A percentile compares a stretch with the other conserved stretches of the same genome.
These are phyloP conservation scores for Suhomyces coccinellae DNA, from an alignment of 1,139 yeast species.

Conservation along the genomic window DNA sequence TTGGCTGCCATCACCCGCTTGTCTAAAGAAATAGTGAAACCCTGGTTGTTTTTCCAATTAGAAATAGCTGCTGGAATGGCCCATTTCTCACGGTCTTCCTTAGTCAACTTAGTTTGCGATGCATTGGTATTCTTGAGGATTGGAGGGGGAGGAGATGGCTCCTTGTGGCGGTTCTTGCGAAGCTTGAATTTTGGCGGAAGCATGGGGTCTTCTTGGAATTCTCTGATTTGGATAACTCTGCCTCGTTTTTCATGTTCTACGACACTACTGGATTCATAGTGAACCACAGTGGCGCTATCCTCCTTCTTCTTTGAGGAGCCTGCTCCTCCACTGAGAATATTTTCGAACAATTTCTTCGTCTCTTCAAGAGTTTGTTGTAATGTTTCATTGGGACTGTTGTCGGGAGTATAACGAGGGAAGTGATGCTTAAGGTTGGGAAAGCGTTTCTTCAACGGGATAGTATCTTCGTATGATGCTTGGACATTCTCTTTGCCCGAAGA, in stretches of 20 bases:
- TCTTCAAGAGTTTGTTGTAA: constrained; percentile 29
- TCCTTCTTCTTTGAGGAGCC: constrained; percentile 17
- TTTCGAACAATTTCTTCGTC: constrained; percentile 28
- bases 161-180: constrained; percentile 66
- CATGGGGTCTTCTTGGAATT: constrained; percentile 73
- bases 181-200: constrained; percentile 79
- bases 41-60: constrained; percentile 94
- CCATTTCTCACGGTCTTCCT: constrained; percentile 82
- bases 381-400: constrained; percentile 32
- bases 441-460: constrained; percentile 41
- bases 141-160: constrained; percentile 68
- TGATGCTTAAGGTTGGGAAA: constrained; percentile 43
- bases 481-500: constrained; percentile 17
- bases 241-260: constrained; percentile 17
- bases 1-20: constrained; percentile 67
- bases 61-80: constrained; percentile 89
- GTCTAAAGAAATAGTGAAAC: constrained; percentile 81
- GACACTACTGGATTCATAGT: constrained; percentile 22
- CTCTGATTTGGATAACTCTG: constrained; percentile 32
- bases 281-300: constrained; percentile 21
- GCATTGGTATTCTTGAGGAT: constrained; percentile 30
- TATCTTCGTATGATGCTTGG: constrained; percentile 38
- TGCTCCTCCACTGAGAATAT: constrained; percentile 22
- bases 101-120: constrained; percentile 49
- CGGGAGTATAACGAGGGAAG: constrained; percentile 36